A percentile compares a stretch with the other conserved stretches of the same genome.
phyloP scores from a whole-genome alignment of 2,329 filamentous ascomycete genomes.

The Colletotrichum liaoningense region DNA sequence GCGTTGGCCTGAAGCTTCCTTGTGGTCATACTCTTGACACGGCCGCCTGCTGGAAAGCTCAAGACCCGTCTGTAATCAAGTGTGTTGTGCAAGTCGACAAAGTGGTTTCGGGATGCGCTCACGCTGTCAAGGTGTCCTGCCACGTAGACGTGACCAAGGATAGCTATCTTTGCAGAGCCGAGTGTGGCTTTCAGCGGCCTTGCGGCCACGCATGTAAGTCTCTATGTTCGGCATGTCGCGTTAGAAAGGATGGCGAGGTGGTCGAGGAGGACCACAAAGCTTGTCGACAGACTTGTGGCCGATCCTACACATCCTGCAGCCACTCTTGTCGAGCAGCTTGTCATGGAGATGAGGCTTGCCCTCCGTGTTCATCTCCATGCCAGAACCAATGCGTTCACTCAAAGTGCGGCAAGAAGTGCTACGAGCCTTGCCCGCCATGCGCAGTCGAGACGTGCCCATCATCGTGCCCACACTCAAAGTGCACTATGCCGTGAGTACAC shows the following conservation, averaged over 20 bases:
- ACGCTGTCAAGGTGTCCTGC: conserved; percentile 64
- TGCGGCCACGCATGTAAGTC: conserved; percentile 71
- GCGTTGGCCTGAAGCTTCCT: conserved; percentile 45
- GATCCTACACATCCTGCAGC: conserved; percentile 62
- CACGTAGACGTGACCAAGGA: conserved; percentile 52
- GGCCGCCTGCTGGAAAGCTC: conserved; percentile 52
- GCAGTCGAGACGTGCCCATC: conserved; percentile 65
- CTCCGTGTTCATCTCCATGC: conserved; percentile 61
- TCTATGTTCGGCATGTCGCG: conserved; percentile 61
- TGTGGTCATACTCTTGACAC: conserved; percentile 54
- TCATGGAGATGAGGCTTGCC: conserved; percentile 60
- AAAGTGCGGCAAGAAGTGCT: conserved; percentile 64
- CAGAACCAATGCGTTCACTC: conserved; percentile 68
- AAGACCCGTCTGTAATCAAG: conserved; percentile 55
- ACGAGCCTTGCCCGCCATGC: conserved; percentile 72
- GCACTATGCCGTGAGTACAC: conserved; percentile 59
- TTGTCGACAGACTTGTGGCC: conserved; percentile 51
- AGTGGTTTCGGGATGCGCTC: conserved; percentile 64
- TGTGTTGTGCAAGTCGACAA: conserved; percentile 62
- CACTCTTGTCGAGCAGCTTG: conserved; percentile 66
- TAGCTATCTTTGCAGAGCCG: conserved; percentile 57
- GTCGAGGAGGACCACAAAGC: conserved; percentile 53
- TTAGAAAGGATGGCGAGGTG: conserved; percentile 44
- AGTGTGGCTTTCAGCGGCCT: conserved; percentile 56
- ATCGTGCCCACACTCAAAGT: conserved; percentile 63